These are phyloP conservation scores for Pseudopithomyces maydicus DNA, from an alignment of 2,329 filamentous ascomycete species.

Conservation along the genomic window DNA sequence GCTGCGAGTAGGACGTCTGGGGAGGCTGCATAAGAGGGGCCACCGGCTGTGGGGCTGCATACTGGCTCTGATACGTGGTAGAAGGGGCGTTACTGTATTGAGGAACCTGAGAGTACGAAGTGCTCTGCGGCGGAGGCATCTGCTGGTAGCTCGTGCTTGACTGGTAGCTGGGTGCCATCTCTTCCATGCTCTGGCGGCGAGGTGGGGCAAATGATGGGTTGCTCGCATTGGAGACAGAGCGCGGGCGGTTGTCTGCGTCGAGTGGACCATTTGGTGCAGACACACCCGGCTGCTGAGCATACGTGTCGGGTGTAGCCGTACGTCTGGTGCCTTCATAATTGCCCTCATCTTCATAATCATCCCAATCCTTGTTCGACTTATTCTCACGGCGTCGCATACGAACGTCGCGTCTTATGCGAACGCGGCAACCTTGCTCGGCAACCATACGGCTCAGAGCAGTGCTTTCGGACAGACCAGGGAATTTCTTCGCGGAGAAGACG, in stretches of 20 bases:
- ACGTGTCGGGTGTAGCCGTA: slow-evolving; percentile 57
- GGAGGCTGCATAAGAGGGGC: slow-evolving; percentile 47
- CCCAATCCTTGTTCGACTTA: slow-evolving; percentile 70
- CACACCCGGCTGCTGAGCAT: slow-evolving; percentile 48
- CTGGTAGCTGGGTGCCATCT: slow-evolving; percentile 49
- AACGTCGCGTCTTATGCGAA: slow-evolving; percentile 92
- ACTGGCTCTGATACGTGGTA: slow-evolving; percentile 42
- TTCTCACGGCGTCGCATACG: slow-evolving; percentile 84
- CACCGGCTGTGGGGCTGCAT: slow-evolving; percentile 35
- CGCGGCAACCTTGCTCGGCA: slow-evolving; percentile 94
- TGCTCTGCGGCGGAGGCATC: slow-evolving; percentile 49
- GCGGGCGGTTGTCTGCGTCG: slow-evolving; percentile 56
- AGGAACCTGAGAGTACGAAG: slow-evolving; percentile 45
- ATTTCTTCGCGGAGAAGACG: slow-evolving; percentile 97
- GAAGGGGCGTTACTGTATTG: slow-evolving; percentile 43
- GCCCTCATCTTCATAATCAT: slow-evolving; percentile 64
- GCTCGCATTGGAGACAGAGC: slow-evolving; percentile 66
- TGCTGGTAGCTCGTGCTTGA: slow-evolving; percentile 40
- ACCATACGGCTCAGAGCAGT: slow-evolving; percentile 87
- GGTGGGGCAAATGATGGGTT: slow-evolving; percentile 41
- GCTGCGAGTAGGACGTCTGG: slow-evolving; percentile 39
- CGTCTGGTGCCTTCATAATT: slow-evolving; percentile 55
- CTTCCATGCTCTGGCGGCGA: slow-evolving; percentile 53
- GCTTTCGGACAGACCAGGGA: slow-evolving; percentile 89
- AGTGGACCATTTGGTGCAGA: slow-evolving; percentile 30